A percentile compares a stretch with the other conserved stretches of the same genome.
Conservation (phyloP, 495 filamentous ascomycete genomes). For the Echria macrotheca region DNA sequence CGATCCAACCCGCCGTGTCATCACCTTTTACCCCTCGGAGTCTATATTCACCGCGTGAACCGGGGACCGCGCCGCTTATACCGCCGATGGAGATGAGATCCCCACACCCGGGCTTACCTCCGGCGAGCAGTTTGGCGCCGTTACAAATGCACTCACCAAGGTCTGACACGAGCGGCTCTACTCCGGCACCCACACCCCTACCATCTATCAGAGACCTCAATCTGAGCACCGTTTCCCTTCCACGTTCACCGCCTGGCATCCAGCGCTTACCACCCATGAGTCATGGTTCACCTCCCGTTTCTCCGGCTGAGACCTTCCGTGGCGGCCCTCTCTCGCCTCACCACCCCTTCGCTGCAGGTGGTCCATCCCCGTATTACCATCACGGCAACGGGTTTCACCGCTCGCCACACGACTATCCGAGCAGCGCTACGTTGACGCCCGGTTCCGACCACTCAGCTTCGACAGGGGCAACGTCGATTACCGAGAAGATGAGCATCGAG, state of each 20-base stretch:
- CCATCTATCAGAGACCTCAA: conserved; percentile 43
- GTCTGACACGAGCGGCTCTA: conserved; percentile 35
- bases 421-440: conserved; percentile 28
- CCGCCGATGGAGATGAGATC: conserved; percentile 23
- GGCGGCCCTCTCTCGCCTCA: conserved; percentile 23
- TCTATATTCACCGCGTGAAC: conserved; percentile 24
- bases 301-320: conserved; percentile 25
- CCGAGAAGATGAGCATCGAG: conserved; percentile 50
- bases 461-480: conserved; percentile 34
- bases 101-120: conserved; percentile 20
- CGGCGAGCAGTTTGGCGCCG: conserved; percentile 36
- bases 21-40: conserved; percentile 23
- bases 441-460: conserved; percentile 28
- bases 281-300: conserved; percentile 34
- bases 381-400: conserved; percentile 16
- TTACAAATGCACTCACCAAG: conserved; percentile 43
- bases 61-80: conserved; percentile 22
- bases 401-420: conserved; percentile 15
- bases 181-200: conserved; percentile 36
- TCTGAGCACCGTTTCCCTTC: conserved; percentile 16
- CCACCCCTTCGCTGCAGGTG: conserved; percentile 1
- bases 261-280: conserved; percentile 19
- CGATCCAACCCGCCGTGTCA: conserved; percentile 10
- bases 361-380: conserved; percentile 4
- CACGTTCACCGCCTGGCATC: conserved; percentile 20